These are phyloP conservation scores for Mallotus repandus DNA, from an alignment of 441 rosid species.

Conservation along the genomic window DNA sequence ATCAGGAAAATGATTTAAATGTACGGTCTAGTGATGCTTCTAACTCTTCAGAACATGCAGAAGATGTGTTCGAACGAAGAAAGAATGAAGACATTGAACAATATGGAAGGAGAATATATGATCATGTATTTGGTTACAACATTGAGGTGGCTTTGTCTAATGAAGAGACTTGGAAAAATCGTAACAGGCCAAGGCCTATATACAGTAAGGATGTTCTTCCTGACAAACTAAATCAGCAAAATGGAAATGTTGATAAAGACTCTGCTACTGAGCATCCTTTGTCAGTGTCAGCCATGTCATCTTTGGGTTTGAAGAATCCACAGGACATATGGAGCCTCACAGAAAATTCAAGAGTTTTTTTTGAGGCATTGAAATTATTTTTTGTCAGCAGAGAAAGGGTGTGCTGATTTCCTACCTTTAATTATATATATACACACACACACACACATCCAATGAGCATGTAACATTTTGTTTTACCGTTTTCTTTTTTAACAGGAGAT, in stretches of 20 bases:
- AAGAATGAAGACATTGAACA: conserved; percentile 71
- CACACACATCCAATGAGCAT: conserved; percentile 3
- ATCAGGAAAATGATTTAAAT: conserved; percentile 91
- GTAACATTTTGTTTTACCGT: conserved; percentile 5
- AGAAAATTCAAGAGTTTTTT: conserved; percentile 77
- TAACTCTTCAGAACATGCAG: conserved; percentile 57
- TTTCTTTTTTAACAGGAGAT: conserved; percentile 54
- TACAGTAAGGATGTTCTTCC: conserved; percentile 64
- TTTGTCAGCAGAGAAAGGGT: conserved; percentile 76
- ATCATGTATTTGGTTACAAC: conserved; percentile 96
- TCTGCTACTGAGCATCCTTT: conserved; percentile 38
- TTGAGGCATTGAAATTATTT: conserved; percentile 73
- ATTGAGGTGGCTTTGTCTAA: conserved; percentile 85
- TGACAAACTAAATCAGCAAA: conserved; percentile 47
- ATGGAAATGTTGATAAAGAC: conserved; percentile 55
- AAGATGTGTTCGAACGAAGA: conserved; percentile 67
- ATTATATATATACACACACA: too few species aligned
- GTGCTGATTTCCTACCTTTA: conserved; percentile 15
- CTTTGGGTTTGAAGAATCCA: conserved; percentile 90
- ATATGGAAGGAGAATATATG: conserved; percentile 91
- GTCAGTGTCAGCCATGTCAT: conserved; percentile 69
- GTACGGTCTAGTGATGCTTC: conserved; percentile 73
- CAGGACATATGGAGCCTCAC: conserved; percentile 88
- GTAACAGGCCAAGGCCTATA: conserved; percentile 72
- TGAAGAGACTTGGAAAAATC: conserved; percentile 94